These are phyloP conservation scores for Microglena sp. DNA, from an alignment of 139 green algal genomes.

Conservation along the genomic window DNA sequence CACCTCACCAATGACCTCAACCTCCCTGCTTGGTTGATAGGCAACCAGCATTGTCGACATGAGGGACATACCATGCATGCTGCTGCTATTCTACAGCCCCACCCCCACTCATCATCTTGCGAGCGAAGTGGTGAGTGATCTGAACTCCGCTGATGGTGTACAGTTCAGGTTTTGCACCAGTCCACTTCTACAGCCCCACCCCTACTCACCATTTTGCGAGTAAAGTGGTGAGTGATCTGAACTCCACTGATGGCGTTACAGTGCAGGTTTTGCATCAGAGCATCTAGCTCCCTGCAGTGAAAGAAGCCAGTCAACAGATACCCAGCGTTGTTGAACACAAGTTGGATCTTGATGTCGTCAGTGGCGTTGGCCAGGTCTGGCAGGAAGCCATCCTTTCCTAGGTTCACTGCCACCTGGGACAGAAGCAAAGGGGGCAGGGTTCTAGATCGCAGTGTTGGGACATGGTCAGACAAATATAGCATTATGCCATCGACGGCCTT, in stretches of 20 bases:
- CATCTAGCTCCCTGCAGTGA: constrained; percentile 54
- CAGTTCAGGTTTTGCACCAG: too few relatives aligned
- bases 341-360: constrained; percentile 68
- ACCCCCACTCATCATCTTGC: constrained; percentile 57
- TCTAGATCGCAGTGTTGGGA: too few relatives aligned
- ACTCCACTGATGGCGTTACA: constrained; percentile 83
- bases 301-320: constrained; percentile 95
- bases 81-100: too few relatives aligned
- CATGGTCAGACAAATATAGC: too few relatives aligned
- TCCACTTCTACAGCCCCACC: background rate
- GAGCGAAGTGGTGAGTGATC: constrained; percentile 86
- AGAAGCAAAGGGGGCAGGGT: background rate
- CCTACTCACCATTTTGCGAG: constrained; percentile 60
- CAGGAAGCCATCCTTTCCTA: constrained; percentile 69
- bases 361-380: constrained; percentile 56
- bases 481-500: too few relatives aligned
- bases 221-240: constrained; percentile 84
- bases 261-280: constrained; percentile 77
- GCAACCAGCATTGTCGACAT: too few relatives aligned
- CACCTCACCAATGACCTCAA: too few relatives aligned
- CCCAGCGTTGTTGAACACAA: constrained; percentile 91
- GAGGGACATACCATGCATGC: too few relatives aligned
- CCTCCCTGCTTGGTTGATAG: too few relatives aligned
- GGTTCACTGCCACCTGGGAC: constrained; percentile 66
- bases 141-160: constrained; percentile 49